Evolutionary conservation across 1,284 basidiomycete genomes (phyloP).

Genomic region (Prillingera fragicola): DNA sequence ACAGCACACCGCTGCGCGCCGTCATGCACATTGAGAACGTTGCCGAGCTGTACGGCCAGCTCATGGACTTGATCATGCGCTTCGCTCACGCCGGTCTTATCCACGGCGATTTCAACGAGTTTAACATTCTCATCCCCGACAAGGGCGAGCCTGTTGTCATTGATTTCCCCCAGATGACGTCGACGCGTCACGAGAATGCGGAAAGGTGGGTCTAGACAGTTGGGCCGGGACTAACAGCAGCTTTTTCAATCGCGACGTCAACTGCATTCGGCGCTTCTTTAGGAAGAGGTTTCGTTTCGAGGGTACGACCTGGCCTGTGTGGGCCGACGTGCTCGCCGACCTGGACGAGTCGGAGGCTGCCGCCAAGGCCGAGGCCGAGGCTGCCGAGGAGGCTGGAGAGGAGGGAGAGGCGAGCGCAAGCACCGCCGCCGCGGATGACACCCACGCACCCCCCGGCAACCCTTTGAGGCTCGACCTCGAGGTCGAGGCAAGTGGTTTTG

Average conservation of each 20-base stretch:
- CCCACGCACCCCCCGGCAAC: conserved; percentile 1
- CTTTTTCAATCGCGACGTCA: conserved; percentile 98
- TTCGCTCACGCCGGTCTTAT: conserved; percentile 90
- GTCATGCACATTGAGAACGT: conserved; percentile 76
- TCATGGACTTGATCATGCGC: conserved; percentile 95
- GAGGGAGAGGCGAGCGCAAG: conserved; percentile 21
- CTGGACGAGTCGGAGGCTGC: conserved; percentile 33
- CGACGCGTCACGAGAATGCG: conserved; percentile 91
- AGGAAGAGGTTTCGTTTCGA: conserved; percentile 86
- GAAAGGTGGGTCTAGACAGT: conserved; percentile 69
- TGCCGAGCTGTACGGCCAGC: conserved; percentile 78
- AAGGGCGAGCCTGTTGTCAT: conserved; percentile 87
- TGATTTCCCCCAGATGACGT: conserved; percentile 99
- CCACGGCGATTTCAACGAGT: conserved; percentile 99
- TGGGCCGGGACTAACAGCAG: conserved; percentile 50
- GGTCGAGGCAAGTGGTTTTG: conserved; percentile 87
- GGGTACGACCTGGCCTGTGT: conserved; percentile 78
- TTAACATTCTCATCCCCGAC: conserved; percentile 89
- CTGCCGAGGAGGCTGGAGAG: conserved; percentile 19
- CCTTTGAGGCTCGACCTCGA: conserved; percentile 73
- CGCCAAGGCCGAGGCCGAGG: conserved; percentile 12
- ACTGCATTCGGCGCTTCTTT: conserved; percentile 94
- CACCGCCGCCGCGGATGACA: neutral
- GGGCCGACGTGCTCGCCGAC: conserved; percentile 58
- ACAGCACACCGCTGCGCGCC: conserved; percentile 95